phyloP scores from a whole-genome alignment of 768 basidiomycete species.

The Suillus plorans region DNA sequence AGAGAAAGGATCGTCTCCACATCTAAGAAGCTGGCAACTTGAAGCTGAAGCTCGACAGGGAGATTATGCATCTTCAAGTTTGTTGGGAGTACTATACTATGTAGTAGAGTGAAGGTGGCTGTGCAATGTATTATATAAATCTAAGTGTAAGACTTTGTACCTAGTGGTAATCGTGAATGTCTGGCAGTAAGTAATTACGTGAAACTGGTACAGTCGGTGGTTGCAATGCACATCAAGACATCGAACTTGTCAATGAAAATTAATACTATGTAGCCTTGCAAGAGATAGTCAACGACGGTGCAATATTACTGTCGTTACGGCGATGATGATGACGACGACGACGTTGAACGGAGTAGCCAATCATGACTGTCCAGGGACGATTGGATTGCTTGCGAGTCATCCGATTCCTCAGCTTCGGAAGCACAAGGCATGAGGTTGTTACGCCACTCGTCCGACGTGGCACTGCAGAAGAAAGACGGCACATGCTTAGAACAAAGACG shows the following conservation, averaged over 20 bases:
- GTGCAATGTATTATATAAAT: background rate
- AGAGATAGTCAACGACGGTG: background rate
- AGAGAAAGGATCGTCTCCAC: constrained; percentile 18
- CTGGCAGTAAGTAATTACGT: background rate
- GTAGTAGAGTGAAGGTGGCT: background rate
- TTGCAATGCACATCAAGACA: background rate
- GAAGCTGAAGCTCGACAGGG: constrained; percentile 19
- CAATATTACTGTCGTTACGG: background rate
- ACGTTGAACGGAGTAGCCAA: constrained; percentile 18
- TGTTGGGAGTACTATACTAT: background rate
- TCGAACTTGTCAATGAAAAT: background rate
- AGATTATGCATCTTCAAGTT: constrained; percentile 7
- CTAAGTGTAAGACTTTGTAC: background rate
- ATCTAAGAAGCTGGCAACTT: constrained; percentile 16
- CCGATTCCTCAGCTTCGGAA: constrained; percentile 20
- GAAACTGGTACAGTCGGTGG: background rate
- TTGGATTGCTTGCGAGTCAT: constrained; percentile 14
- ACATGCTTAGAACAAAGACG: background rate
- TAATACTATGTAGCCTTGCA: background rate
- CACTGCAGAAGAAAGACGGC: background rate
- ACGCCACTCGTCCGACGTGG: constrained; percentile 12
- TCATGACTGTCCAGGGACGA: background rate
- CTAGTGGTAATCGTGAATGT: background rate
- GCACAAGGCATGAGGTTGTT: constrained; percentile 7
- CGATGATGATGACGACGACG: constrained; percentile 5